phyloP scores from a whole-genome alignment of 2,329 filamentous ascomycete species.

The Penicillium crustosum region DNA sequence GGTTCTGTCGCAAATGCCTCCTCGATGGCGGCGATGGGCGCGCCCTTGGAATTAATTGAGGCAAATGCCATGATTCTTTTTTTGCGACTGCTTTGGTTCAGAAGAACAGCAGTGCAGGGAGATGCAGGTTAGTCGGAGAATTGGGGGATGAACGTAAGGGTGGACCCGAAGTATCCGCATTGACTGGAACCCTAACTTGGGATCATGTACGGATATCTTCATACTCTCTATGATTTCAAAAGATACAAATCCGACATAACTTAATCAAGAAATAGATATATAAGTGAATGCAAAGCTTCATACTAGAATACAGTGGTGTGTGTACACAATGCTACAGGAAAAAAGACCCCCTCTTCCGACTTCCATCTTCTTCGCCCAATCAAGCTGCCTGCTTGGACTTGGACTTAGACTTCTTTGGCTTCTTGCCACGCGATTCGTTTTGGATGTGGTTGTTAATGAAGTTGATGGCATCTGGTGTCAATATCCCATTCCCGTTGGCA shows the following conservation, averaged over 20 bases:
- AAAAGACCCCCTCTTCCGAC: background rate
- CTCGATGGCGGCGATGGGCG: slow-evolving; percentile 37
- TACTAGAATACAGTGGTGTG: slow-evolving; percentile 32
- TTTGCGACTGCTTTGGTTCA: slow-evolving; percentile 21
- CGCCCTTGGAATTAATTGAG: slow-evolving; percentile 31
- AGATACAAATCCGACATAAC: background rate
- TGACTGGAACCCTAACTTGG: slow-evolving; percentile 1
- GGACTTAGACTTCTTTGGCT: slow-evolving; percentile 8
- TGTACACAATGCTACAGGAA: slow-evolving; percentile 28
- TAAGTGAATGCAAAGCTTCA: slow-evolving; percentile 17
- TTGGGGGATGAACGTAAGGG: slow-evolving; percentile 18
- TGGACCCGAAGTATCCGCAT: slow-evolving; percentile 12
- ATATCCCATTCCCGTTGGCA: slow-evolving; percentile 38
- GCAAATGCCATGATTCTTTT: slow-evolving; percentile 39
- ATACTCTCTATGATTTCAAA: background rate
- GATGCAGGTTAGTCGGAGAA: slow-evolving; percentile 13
- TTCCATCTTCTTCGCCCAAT: background rate
- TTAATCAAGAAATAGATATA: slow-evolving; percentile 6
- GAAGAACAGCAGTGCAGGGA: slow-evolving; percentile 16
- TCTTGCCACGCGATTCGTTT: slow-evolving; percentile 15
- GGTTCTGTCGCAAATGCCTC: slow-evolving; percentile 43
- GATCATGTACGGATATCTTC: background rate
- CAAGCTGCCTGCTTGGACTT: slow-evolving; percentile 16
- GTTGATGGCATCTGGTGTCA: slow-evolving; percentile 33
- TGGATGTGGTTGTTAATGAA: slow-evolving; percentile 41